Conservation (phyloP, 1,284 basidiomycete genomes). For the Cystobasidiaceae sp. region DNA sequence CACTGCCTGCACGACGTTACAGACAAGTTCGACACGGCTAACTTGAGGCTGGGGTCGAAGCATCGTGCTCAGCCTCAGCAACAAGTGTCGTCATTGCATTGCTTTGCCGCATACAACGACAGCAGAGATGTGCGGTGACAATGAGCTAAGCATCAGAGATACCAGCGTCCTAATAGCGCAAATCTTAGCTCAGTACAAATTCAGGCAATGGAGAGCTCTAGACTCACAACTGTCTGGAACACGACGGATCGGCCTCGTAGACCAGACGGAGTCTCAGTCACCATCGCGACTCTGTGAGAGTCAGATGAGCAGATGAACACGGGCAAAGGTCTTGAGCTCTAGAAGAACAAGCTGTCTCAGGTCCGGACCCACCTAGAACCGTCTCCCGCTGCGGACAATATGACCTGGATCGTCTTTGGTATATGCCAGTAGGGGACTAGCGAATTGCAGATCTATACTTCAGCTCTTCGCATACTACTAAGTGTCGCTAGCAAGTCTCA, state of each 20-base stretch:
- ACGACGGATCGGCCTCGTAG: not conserved
- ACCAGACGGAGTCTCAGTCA: not conserved
- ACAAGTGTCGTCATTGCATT: too few species aligned
- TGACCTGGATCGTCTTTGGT: conserved; percentile 15
- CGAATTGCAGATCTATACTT: not conserved
- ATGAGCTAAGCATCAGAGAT: too few species aligned
- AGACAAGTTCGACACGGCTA: too few species aligned
- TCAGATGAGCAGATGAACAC: not conserved
- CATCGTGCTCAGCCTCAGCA: too few species aligned
- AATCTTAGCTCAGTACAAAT: not conserved
- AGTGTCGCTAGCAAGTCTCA: not conserved
- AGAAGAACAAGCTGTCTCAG: not conserved
- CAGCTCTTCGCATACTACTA: not conserved
- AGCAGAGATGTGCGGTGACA: too few species aligned
- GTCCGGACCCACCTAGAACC: conserved; percentile 11
- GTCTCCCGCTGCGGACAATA: conserved; percentile 11
- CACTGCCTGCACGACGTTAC: too few species aligned
- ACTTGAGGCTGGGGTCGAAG: too few species aligned
- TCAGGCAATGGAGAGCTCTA: not conserved
- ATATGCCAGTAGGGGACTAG: not conserved
- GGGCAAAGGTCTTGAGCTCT: not conserved
- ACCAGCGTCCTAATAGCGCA: too few species aligned
- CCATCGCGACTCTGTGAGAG: not conserved
- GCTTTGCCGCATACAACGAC: too few species aligned
- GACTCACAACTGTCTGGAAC: conserved; percentile 7